Evolutionary conservation across 129 eudicot species (phyloP), one percentile per base, ranked within the genome.

Genomic region (Silybum marianum): DNA sequence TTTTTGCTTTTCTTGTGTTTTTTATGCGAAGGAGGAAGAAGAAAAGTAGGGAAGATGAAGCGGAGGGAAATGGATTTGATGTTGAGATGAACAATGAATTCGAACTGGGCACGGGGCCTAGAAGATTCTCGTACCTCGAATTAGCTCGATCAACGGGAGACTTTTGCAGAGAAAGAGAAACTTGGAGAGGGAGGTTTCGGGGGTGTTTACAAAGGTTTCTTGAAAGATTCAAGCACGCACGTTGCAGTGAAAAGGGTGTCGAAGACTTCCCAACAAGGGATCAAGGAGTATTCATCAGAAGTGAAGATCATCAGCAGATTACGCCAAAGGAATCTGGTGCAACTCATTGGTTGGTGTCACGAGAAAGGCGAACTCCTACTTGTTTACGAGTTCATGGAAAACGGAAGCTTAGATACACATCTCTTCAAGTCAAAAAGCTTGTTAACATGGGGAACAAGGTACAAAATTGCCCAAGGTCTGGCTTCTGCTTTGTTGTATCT

Each of bases 351-450:
- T 69, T 84, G 88, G 88, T 81, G 83, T 83, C 90, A 80, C 38
- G 83, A 84, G 19, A 13, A 67, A 44, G 25, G 72, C 0, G 75
- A 84, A 25, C 86, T 87, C 12, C 54, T 85, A 14, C 88, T 85
- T 60, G 88, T 85, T 62, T 85, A 85, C 1, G 82, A 85, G 69
- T 85, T 22, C 76, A 88, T 88, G 91, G 82, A 72, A 71, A 88
- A 88, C 2, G 87, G 91, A 75, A 88, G 87, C 85, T 72, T 88
- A 70, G 88, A 88, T 79, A 18, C 40, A 46, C 91, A 88, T 82
- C 87, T 88, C 9, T 85, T 88, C 40, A 71, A 46, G 32, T 70
- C 6, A 3, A 79, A 78, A 23, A 80, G 75, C 69, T 87, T 83
- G 78, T 77, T 87, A 54, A 12, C 83, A 13, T 87, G 90, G 87